phyloP scores from a whole-genome alignment of 805 yeast species.

The Wickerhamomyces rabaulensis region DNA sequence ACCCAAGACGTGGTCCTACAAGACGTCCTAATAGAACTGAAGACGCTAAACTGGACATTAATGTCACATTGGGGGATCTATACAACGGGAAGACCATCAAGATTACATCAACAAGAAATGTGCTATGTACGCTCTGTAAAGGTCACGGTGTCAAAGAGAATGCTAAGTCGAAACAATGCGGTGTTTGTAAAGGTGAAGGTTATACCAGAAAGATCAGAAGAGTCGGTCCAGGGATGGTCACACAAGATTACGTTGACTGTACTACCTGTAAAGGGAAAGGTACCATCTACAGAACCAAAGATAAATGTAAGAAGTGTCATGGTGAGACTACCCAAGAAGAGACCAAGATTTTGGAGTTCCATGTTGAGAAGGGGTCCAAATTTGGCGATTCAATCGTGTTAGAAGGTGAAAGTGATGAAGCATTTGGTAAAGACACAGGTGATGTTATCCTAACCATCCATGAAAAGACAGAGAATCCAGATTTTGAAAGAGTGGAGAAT shows the following conservation, averaged over 20 bases:
- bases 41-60: constrained; percentile 63
- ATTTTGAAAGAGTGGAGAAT: constrained; percentile 53
- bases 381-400: constrained; percentile 57
- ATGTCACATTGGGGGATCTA: constrained; percentile 65
- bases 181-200: constrained; percentile 71
- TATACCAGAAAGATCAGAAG: constrained; percentile 51
- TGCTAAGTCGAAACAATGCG: constrained; percentile 54
- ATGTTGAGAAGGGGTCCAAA: constrained; percentile 66
- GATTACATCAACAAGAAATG: constrained; percentile 63
- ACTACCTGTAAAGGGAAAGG: constrained; percentile 71
- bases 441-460: constrained; percentile 64
- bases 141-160: constrained; percentile 71
- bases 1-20: constrained; percentile 3
- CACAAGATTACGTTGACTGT: constrained; percentile 59
- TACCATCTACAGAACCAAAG: constrained; percentile 50
- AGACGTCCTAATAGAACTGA: constrained; percentile 39
- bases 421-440: constrained; percentile 67
- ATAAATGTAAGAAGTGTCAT: constrained; percentile 69
- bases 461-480: constrained; percentile 28
- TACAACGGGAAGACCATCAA: constrained; percentile 79
- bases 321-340: constrained; percentile 62
- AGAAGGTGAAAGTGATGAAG: constrained; percentile 72
- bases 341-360: constrained; percentile 69
- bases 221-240: constrained; percentile 71
- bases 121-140: constrained; percentile 65